Evolutionary conservation across 192 early-diverging fungal species (phyloP), one percentile per base, ranked within the genome.

Genomic region (Physocladia obscura): DNA sequence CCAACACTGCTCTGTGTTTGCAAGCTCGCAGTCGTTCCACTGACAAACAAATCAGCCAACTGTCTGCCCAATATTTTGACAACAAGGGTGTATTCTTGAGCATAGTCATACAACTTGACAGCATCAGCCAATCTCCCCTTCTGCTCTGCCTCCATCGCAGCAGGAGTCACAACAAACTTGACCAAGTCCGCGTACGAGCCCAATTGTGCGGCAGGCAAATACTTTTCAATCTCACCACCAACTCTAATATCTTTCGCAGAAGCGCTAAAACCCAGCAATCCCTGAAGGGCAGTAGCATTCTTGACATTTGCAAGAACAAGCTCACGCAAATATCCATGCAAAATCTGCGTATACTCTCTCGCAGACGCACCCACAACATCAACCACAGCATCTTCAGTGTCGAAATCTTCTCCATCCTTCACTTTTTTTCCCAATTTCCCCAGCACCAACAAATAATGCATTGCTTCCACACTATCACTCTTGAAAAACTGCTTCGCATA

Each of bases 21-120:
- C 22, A 19, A n/a, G 27, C 34, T 38, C 4, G 65, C 50, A 11
- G n/a, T 36, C 6, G 36, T 38, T 1, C 54, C 65, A 4, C 56
- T 3, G 13, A 63, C 56, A 17, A 79, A 38, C 31, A 49, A 76
- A 47, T 93, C 91, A 59, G 88, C 87, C 51, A 93, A 69, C 71
- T 90, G 86, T 58, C 82, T 81, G 64, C 83, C 83, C 63, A 93
- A 67, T 8, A 93, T 80, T 24, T 77, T 80, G 8, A 95, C 76
- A 24, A 93, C 93, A 8, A 83, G 81, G 76, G 90, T 88, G 69
- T 86, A 87, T 55, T 90, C 87, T 72, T 86, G 84, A 2, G 88
- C 90, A 36, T 94, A 81, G 70, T 93, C 83, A 64, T 88, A 92
- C 36, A 96, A 74, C 67, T 88, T 70, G 30, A 94, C 84, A 1